Evolutionary conservation across 164 flowering plant species (phyloP), one percentile per base, ranked within the genome.

Genomic region (Nymphaea thermarum): DNA sequence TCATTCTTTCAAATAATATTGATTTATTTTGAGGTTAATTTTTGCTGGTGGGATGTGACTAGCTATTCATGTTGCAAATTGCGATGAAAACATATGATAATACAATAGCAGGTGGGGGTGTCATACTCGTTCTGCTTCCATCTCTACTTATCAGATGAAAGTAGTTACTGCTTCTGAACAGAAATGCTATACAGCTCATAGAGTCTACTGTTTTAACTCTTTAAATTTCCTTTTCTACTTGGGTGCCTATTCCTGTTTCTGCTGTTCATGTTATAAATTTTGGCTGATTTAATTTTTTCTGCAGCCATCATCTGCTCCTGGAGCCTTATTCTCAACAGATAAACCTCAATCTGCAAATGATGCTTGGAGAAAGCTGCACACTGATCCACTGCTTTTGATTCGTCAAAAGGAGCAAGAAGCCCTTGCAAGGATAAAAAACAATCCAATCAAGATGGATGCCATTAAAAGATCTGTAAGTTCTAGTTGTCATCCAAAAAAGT

Each of bases 371-470:
- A 94, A 94, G 69, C 92, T 92, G 44, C 96, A 91, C 73, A 84
- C 98, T 4, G 99, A 94, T 80, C 99, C 99, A 43, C 75, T 94
- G 78, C 91, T 94, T 25, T 67, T 88, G 84, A 92, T 94, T 71
- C 87, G 98, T 14, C 93, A 88, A 78, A 74, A 91, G 36, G 98
- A 94, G 81, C 98, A 94, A 67, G 96, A 91, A 68, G 94, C 99
- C 51, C 86, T 90, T 69, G 84, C 96, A 3, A 84, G 86, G 42
- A 76, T 94, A 18, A 87, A 87, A 78, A 94, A 94, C 76, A 94
- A 94, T 67, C 99, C 99, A 2, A 78, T 94, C 64, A 84, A 94
- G 80, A 94, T 94, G 99, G 90, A 93, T 66, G 82, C 81, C 80
- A 94, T 94, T 72, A 87, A 86, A 60, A 89, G 86, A 86, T 88